phyloP scores from a whole-genome alignment of 202 grass and related monocot species.

The Setaria italica region DNA sequence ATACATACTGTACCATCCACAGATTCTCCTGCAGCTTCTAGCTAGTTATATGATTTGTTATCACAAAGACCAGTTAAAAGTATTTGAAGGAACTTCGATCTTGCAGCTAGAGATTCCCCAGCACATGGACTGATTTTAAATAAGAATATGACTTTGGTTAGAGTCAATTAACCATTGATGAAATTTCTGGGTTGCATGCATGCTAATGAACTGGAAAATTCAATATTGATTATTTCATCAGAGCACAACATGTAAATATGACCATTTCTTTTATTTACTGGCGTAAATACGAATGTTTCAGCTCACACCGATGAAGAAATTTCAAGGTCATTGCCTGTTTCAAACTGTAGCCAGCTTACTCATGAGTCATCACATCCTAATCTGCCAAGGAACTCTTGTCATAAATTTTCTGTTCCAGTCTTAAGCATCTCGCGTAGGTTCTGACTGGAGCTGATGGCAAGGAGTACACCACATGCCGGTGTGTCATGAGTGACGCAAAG shows the following conservation, averaged over 20 bases:
- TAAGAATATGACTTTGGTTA: no score
- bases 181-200: slow-evolving; percentile 1
- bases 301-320: slow-evolving; percentile 1
- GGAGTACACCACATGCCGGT: neutral
- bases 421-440: neutral
- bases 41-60: neutral
- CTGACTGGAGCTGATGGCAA: slow-evolving; percentile 13
- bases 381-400: neutral
- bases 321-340: neutral
- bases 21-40: slow-evolving; percentile 38
- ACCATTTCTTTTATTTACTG: neutral
- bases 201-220: neutral
- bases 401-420: neutral
- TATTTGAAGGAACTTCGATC: neutral
- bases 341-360: neutral
- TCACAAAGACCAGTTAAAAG: neutral
- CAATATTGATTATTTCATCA: neutral
- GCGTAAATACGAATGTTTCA: neutral
- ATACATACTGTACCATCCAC: neutral
- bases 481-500: slow-evolving; percentile 26
- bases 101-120: slow-evolving; percentile 12
- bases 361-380: neutral
- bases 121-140: neutral
- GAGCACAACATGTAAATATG: neutral
- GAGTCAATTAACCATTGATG: neutral